Evolutionary conservation across 176 grass and related monocot genomes (phyloP), one percentile per base, ranked within the genome.

Genomic region (Thinopyrum elongatum): DNA sequence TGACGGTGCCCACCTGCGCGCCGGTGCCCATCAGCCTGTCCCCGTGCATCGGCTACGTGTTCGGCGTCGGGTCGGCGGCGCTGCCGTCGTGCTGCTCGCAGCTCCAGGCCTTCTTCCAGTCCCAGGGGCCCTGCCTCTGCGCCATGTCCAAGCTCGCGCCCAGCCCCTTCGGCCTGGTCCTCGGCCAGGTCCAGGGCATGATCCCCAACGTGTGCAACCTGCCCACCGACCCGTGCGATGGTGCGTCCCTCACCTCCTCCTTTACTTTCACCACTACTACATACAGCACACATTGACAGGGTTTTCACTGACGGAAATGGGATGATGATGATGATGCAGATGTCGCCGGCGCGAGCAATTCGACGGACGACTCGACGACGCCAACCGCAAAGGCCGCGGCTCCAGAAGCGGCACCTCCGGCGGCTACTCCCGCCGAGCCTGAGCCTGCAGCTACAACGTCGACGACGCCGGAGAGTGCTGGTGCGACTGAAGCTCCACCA

Each of bases 151-250:
- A 83, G 84, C 76, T 86, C 74, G 91, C 91, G 28, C 84, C 77
- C 21, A 47, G 64, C 63, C 70, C 87, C 8, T 33, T 98, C 44
- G 93, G 93, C 2, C 33, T 89, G 28, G 14, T 92, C 69, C 70
- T 94, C 62, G 88, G 92, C 77, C 95, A 95, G 78, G 92, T 88
- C n/a, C 95, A 93, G 88, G 68, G 74, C 81, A 12, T 90, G 36
- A 75, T 98, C 63, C 95, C 95, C 30, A 93, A 90, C 88, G 82
- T 91, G 72, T 98, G 95, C 88, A 90, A 95, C 84, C 84, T 95
- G 78, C 87, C 89, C 65, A 83, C n/a, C 51, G 77, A 87, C 66
- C 91, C 90, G 21, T 96, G 94, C 91, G 78, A 90, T 0, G 91
- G 94, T 96, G 91, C 82, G 36, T 65, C 4, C 82, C 55, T 72